Evolutionary conservation across 2,329 filamentous ascomycete genomes (phyloP).

Genomic region (Cordyceps javanica): DNA sequence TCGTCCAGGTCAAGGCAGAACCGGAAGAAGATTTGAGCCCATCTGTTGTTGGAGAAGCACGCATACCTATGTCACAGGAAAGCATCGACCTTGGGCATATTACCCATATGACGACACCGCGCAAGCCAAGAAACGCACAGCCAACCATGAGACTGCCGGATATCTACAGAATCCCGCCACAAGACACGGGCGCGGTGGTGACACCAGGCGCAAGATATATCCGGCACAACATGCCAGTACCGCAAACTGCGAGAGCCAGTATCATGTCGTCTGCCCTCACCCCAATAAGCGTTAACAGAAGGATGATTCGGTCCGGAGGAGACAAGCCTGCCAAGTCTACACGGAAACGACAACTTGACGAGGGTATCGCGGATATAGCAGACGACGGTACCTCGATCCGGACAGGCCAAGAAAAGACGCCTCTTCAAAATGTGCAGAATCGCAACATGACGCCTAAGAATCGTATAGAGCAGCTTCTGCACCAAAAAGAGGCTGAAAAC

Average conservation of each 20-base stretch:
- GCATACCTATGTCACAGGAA: conserved; percentile 35
- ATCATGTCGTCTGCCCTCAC: conserved; percentile 27
- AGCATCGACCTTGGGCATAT: conserved; percentile 51
- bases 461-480: conserved; percentile 29
- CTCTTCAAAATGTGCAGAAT: conserved; percentile 6
- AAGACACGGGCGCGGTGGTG: not conserved
- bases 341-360: conserved; percentile 22
- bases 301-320: conserved; percentile 18
- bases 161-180: not conserved
- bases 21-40: conserved; percentile 23
- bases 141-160: conserved; percentile 8
- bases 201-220: conserved; percentile 19
- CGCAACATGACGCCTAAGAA: conserved; percentile 17
- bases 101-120: conserved; percentile 29
- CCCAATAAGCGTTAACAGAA: conserved; percentile 31
- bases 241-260: conserved; percentile 17
- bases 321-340: conserved; percentile 17
- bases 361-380: conserved; percentile 37
- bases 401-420: not conserved
- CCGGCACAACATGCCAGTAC: conserved; percentile 14
- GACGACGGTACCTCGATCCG: conserved; percentile 40
- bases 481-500: conserved; percentile 21
- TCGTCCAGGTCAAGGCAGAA: conserved; percentile 39
- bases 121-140: conserved; percentile 27
- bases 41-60: conserved; percentile 15